phyloP scores from a whole-genome alignment of 495 filamentous ascomycete genomes.

The Niebla homalea region DNA sequence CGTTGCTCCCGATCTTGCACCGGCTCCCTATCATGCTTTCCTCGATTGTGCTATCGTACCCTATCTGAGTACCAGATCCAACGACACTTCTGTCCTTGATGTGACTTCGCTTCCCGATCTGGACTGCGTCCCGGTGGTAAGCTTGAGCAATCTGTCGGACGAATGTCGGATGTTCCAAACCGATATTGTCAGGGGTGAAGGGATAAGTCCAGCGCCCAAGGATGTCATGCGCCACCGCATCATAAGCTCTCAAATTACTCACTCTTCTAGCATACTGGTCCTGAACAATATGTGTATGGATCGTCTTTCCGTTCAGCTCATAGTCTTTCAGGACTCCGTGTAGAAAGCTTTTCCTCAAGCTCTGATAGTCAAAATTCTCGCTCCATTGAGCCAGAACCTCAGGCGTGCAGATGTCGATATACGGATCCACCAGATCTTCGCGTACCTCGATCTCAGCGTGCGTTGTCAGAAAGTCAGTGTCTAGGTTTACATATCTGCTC shows the following conservation, averaged over 20 bases:
- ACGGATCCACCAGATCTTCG: constrained; percentile 82
- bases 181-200: constrained; percentile 80
- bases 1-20: constrained; percentile 76
- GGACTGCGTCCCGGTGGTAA: constrained; percentile 59
- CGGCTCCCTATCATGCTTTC: constrained; percentile 69
- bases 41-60: constrained; percentile 50
- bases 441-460: constrained; percentile 65
- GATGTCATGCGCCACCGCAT: constrained; percentile 82
- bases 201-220: constrained; percentile 83
- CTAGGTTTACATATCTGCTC: constrained; percentile 48
- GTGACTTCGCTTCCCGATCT: constrained; percentile 56
- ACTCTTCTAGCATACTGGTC: constrained; percentile 70
- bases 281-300: constrained; percentile 77
- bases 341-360: constrained; percentile 75
- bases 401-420: constrained; percentile 94
- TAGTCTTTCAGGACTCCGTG: constrained; percentile 90
- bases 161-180: constrained; percentile 64
- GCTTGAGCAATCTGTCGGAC: constrained; percentile 47
- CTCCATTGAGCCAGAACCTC: constrained; percentile 91
- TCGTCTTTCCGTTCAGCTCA: constrained; percentile 89
- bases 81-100: constrained; percentile 55
- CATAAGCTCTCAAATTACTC: constrained; percentile 75
- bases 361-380: constrained; percentile 93
- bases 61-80: constrained; percentile 63
- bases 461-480: constrained; percentile 52